Conservation (phyloP, 805 yeast genomes). For the Metschnikowia koreensis region DNA sequence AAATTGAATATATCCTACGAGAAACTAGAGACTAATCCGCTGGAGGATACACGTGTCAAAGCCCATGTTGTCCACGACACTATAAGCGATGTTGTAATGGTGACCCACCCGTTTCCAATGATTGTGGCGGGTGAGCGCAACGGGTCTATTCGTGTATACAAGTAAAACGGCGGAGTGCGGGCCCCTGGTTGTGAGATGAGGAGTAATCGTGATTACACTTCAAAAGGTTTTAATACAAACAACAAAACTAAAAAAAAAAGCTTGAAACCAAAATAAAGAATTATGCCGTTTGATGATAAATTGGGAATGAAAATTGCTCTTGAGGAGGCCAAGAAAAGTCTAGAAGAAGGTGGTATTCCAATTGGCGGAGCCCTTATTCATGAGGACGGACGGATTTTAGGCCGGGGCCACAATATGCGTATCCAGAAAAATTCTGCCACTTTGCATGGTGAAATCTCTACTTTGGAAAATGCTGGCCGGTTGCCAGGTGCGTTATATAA, state of each 20-base stretch:
- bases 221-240: background rate
- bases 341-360: constrained; percentile 86
- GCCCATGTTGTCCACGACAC: constrained; percentile 43
- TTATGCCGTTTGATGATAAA: constrained; percentile 58
- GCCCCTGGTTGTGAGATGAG: background rate
- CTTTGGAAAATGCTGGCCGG: constrained; percentile 89
- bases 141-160: constrained; percentile 63
- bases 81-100: constrained; percentile 47
- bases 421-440: constrained; percentile 82
- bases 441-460: constrained; percentile 88
- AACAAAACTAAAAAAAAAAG: background rate
- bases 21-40: background rate
- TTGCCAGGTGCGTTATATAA: constrained; percentile 76
- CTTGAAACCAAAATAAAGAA: no score
- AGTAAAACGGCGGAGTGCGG: constrained; percentile 22
- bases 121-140: constrained; percentile 64
- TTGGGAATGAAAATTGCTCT: constrained; percentile 68
- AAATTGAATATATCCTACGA: constrained; percentile 18
- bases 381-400: constrained; percentile 77
- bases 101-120: constrained; percentile 55
- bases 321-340: constrained; percentile 67
- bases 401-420: constrained; percentile 88
- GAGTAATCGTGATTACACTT: background rate
- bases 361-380: constrained; percentile 75
- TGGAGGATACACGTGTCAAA: background rate